A percentile compares a stretch with the other conserved stretches of the same genome.
Conservation (phyloP, 2,329 filamentous ascomycete species). For the Apiospora hydei region DNA sequence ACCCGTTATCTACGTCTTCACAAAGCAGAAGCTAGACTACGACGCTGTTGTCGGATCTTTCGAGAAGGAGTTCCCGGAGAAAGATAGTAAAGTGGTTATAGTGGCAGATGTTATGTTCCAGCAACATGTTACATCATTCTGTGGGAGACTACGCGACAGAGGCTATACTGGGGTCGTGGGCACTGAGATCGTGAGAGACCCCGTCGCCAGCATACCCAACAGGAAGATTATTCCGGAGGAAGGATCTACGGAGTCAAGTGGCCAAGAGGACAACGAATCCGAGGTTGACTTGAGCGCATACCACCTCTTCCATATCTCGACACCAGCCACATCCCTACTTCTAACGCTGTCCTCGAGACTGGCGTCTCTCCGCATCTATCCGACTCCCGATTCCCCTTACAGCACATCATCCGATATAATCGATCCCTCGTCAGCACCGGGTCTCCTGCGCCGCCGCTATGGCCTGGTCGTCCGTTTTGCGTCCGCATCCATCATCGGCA, state of each 20-base stretch:
- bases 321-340: slow-evolving; percentile 82
- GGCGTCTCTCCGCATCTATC: slow-evolving; percentile 78
- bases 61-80: slow-evolving; percentile 64
- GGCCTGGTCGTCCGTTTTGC: slow-evolving; percentile 82
- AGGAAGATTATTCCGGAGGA: slow-evolving; percentile 56
- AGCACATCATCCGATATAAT: slow-evolving; percentile 55
- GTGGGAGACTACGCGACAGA: slow-evolving; percentile 56
- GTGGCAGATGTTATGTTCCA: slow-evolving; percentile 92
- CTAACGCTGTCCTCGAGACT: slow-evolving; percentile 88
- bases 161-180: slow-evolving; percentile 77
- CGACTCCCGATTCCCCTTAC: slow-evolving; percentile 57
- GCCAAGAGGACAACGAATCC: slow-evolving; percentile 39
- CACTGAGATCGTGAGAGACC: slow-evolving; percentile 79
- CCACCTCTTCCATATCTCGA: slow-evolving; percentile 84
- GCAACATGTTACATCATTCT: slow-evolving; percentile 71
- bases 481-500: slow-evolving; percentile 86
- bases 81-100: slow-evolving; percentile 73
- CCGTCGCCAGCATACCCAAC: slow-evolving; percentile 84
- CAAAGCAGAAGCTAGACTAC: slow-evolving; percentile 71
- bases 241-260: slow-evolving; percentile 43
- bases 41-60: slow-evolving; percentile 68
- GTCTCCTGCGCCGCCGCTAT: slow-evolving; percentile 82
- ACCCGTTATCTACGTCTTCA: slow-evolving; percentile 92
- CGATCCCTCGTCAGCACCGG: slow-evolving; percentile 51
- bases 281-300: slow-evolving; percentile 65